Evolutionary conservation across 345 rosid species (phyloP), one percentile per base, ranked within the genome.

Genomic region (Eutrema japonicum): DNA sequence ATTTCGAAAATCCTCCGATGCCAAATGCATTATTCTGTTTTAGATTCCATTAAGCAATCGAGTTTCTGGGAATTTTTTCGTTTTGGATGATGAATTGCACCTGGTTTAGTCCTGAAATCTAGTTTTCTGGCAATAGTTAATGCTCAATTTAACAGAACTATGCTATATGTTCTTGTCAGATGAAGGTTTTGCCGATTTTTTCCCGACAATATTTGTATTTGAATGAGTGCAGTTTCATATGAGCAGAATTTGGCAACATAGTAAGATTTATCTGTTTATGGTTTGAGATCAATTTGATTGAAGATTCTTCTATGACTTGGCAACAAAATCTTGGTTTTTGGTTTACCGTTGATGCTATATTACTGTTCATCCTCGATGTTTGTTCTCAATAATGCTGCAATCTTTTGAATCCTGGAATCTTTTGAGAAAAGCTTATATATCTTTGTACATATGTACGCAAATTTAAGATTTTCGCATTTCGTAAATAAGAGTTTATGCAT

Each of bases 21-120:
- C 50, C 32, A 60, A 35, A 26, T 57, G 74, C 47, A 11, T n/a
- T 33, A 46, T 69, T 58, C 4, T 49, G 6, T 33, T 36, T 59
- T 45, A 56, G 41, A 38, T 73, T 64, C 41, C 48, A n/a, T 37
- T 10, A 7, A 54, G 29, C 40, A 43, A 54, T 33, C 10, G 42
- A 64, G 14, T 36, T 9, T 26, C 40, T 54, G 49, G 22, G 40
- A 35, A 5, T 22, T 9, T 42, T 26, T 51, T 32, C 29, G 9
- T 1, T 27, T 14, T 71, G 22, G 61, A 51, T 71, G 61, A 51
- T 32, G 64, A 56, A 18, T 8, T 55, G 5, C 37, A 18, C 18
- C 30, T 48, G 56, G 26, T 64, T 26, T 45, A 54, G 65, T 46
- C 10, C n/a, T 30, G 4, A 10, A 50, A 49, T 29, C 12, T 71